Evolutionary conservation across 345 rosid species (phyloP).

Genomic region (Eucalyptus pauciflora): DNA sequence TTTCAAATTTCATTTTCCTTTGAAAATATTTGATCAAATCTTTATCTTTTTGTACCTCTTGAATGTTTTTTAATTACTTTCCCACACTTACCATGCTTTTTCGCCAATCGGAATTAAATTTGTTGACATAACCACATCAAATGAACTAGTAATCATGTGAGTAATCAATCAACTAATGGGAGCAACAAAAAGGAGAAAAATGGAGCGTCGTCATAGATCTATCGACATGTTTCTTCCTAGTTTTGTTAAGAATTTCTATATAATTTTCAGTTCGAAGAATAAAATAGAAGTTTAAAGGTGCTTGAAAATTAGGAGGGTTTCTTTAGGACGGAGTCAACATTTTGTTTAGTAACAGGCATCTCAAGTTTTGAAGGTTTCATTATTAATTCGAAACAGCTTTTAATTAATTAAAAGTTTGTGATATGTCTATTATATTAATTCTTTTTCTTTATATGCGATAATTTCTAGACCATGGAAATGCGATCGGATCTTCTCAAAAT

Average conservation of each 20-base stretch:
- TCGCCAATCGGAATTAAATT: fast-evolving
- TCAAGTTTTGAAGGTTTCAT: neutral
- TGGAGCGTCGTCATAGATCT: fast-evolving
- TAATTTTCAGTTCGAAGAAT: neutral
- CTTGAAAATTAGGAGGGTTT: neutral
- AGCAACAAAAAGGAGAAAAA: neutral
- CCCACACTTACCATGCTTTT: neutral
- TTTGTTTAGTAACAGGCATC: neutral
- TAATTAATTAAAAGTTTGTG: neutral
- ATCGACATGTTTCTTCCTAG: neutral
- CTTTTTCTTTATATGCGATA: neutral
- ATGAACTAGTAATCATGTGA: neutral
- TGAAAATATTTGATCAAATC: neutral
- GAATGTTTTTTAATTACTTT: neutral
- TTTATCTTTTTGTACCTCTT: neutral
- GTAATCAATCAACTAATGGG: neutral
- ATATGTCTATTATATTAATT: neutral
- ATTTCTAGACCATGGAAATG: neutral
- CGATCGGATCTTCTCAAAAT: neutral
- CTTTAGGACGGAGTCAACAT: neutral
- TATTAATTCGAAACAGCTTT: neutral
- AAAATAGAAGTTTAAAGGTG: neutral
- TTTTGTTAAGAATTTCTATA: neutral
- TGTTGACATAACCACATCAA: neutral
- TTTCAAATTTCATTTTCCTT: neutral